Base-by-base conservation (phyloP, 768 basidiomycete species). In the Ramaria sp. region DNA sequence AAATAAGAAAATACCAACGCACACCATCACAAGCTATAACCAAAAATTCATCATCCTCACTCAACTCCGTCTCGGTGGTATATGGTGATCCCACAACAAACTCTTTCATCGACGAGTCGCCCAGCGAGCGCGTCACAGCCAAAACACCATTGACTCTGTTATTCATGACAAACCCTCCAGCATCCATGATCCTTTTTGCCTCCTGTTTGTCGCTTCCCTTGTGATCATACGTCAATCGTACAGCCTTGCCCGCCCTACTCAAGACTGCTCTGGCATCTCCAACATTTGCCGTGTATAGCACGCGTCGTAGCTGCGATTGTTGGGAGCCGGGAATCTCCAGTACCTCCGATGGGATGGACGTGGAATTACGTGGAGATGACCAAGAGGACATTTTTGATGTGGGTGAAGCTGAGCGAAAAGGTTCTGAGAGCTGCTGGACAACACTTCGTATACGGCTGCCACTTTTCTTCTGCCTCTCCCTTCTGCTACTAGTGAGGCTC, bases 91-190 rank as follows among this genome's bases (percentile, higher is more conserved):
- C 96, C 49, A 98, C 96, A 11, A 99, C 96, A 68, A 94, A 99
- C 65, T 99, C 96, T 71, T 99, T 99, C 96, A 99, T 98, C 7
- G 91, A 88, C 1, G 92, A 88, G 66, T 99, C 96, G 34, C 96
- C 96, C 57, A 99, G 73, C 64, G 92, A 92, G 58, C 96, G 79
- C 17, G 96, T 99, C 30, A 99, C 96, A 6, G 93, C 93, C 54
- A 99, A 74, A 42, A 98, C 94, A 58, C 76, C 96, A 63, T 99
- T 99, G 34, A 99, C 96, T 12, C 96, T 82, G 61, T 95, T 96
- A 65, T 95, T 95, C 88, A 99, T 85, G 20, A 99, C 94, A 67
- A 98, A 99, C 1, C 96, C 96, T 10, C 96, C 96, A 0, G 96
- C 96, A 66, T 98, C 96, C 50, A 80, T 93, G 68, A 99, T 98